Percentiles rank a stretch among this genome's conserved stretches.
phyloP scores from a whole-genome alignment of 2,329 filamentous ascomycete species.

The Westerdykella aurantiaca region DNA sequence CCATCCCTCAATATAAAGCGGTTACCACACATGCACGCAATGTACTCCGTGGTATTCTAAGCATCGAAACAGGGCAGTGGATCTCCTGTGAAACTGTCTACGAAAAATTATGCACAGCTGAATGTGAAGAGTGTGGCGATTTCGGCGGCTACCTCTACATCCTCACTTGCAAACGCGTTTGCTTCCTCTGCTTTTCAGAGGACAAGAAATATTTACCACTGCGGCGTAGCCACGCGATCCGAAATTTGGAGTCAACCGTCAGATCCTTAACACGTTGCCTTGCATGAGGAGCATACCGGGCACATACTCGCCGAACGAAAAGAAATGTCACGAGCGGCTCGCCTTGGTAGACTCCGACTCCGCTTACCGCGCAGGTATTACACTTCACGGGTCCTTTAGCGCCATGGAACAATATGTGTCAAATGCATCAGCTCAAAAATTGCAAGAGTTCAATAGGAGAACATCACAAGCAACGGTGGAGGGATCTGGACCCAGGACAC shows the following conservation, averaged over 20 bases:
- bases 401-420: too few relatives aligned
- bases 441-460: too few relatives aligned
- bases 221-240: neutral
- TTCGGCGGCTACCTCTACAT: conserved; percentile 40
- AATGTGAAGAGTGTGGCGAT: conserved; percentile 34
- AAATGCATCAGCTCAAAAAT: too few relatives aligned
- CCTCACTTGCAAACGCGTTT: conserved; percentile 37
- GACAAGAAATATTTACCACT: conserved; percentile 26
- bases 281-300: conserved; percentile 11
- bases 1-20: conserved; percentile 31
- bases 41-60: conserved; percentile 31
- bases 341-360: conserved; percentile 8
- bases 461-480: neutral
- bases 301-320: conserved; percentile 10
- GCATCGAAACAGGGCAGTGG: conserved; percentile 23
- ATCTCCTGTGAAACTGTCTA: conserved; percentile 32
- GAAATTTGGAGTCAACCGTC: conserved; percentile 7
- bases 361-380: conserved; percentile 7
- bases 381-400: conserved; percentile 6
- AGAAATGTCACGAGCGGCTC: neutral
- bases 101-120: conserved; percentile 23
- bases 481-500: conserved; percentile 1
- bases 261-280: conserved; percentile 4
- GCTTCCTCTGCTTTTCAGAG: conserved; percentile 21
- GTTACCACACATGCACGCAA: conserved; percentile 29